Conservation (phyloP, 352 stramenopile genomes). For the Peronospora farinosa region DNA sequence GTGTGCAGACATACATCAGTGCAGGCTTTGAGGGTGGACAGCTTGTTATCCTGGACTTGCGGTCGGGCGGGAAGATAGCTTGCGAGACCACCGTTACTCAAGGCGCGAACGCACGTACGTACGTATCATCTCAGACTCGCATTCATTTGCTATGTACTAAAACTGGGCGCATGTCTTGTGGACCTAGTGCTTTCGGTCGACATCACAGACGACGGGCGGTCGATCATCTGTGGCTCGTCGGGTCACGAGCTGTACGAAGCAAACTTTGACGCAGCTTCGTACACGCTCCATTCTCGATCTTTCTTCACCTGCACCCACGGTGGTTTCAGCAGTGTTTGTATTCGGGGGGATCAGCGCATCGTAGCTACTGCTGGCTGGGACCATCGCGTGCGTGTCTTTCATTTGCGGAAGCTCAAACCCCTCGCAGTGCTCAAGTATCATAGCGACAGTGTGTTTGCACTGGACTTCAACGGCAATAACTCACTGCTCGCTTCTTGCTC, state of each 20-base stretch:
- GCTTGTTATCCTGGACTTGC: conserved; percentile 61
- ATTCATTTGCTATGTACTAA: not conserved
- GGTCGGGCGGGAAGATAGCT: conserved; percentile 38
- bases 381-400: conserved; percentile 66
- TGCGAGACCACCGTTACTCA: conserved; percentile 45
- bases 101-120: conserved; percentile 48
- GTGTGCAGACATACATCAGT: conserved; percentile 38
- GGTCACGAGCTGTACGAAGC: conserved; percentile 44
- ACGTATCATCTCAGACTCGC: conserved; percentile 12
- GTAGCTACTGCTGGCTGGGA: conserved; percentile 78
- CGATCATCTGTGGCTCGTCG: conserved; percentile 57
- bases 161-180: conserved; percentile 2
- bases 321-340: conserved; percentile 59
- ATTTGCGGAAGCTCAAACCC: conserved; percentile 62
- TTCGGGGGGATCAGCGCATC: conserved; percentile 66
- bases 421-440: conserved; percentile 80
- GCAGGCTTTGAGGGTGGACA: conserved; percentile 68
- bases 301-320: conserved; percentile 59
- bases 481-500: conserved; percentile 57
- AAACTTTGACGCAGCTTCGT: conserved; percentile 38
- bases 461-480: conserved; percentile 64
- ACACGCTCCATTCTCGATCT: conserved; percentile 30
- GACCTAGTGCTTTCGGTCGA: conserved; percentile 64
- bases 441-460: conserved; percentile 60
- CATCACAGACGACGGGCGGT: conserved; percentile 42